Evolutionary conservation across 805 yeast genomes (phyloP), one percentile per base, ranked within the genome.

Genomic region (Clavispora fructus): DNA sequence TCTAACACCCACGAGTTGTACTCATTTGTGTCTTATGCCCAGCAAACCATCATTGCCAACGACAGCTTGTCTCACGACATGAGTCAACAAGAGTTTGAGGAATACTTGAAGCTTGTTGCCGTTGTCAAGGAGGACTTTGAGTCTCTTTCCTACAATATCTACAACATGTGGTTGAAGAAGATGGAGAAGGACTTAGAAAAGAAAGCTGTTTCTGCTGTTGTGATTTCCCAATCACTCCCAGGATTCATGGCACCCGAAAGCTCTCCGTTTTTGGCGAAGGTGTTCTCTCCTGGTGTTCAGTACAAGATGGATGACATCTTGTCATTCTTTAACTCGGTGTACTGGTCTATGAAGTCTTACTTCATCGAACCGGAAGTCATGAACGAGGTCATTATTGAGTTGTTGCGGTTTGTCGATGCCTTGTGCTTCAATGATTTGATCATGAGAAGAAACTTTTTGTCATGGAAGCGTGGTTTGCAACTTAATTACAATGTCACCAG

Each of bases 391-490:
- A 79, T 94, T 28, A 75, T 83, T 50, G 97, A 91, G 60, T 72
- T 94, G 58, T 73, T 94, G 58, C 81, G 85, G 60, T 85, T 85
- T 64, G 89, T 95, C 47, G 96, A 94, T 65, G 94, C 96, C 14
- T 80, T 82, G 53, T 89, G 98, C 69, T 94, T 94, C 77, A 94
- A 94, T 64, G 98, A 94, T 64, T 74, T 94, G 68, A 82, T 95
- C 42, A 87, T 91, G 95, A 83, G 97, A 72, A 81, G 96, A 67
- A 85, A 83, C 69, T 95, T 92, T 70, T 72, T 92, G 62, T 85
- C 96, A 10, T 94, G 99, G 99, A 94, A 92, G 72, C 85, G 99
- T 63, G 98, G 98, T 41, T 77, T 94, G 56, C 99, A 94, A 69
- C 82, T 94, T 68, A 94, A 90, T 65, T 94, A 94, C 71, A 94